These are phyloP conservation scores for Starmerella vaccinii DNA, from an alignment of 805 yeast species.

Conservation along the genomic window DNA sequence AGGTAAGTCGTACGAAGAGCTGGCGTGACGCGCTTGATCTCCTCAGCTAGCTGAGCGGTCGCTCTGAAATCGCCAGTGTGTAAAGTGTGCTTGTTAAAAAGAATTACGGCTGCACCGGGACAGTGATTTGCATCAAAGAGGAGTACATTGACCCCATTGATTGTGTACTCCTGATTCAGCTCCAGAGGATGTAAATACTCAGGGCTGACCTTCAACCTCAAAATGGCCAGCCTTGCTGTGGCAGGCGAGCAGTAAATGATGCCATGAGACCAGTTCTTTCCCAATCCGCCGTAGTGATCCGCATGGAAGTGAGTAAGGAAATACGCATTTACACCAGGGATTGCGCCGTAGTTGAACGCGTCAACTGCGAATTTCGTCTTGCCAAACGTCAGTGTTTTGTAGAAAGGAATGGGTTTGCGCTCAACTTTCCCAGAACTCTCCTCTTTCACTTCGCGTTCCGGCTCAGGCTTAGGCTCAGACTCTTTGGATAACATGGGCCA, in stretches of 20 bases:
- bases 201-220: constrained; percentile 46
- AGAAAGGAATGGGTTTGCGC: constrained; percentile 25
- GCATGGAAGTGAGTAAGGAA: constrained; percentile 66
- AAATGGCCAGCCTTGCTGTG: constrained; percentile 49
- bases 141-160: constrained; percentile 43
- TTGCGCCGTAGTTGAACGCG: constrained; percentile 32
- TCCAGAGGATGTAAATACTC: constrained; percentile 38
- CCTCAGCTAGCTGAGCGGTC: constrained; percentile 39
- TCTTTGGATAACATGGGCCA: neutral
- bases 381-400: constrained; percentile 29
- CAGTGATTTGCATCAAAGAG: constrained; percentile 87
- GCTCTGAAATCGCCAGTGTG: constrained; percentile 96
- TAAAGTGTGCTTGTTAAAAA: constrained; percentile 47
- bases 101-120: constrained; percentile 83
- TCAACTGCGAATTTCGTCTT: constrained; percentile 31
- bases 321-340: constrained; percentile 28
- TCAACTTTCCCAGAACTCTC: neutral
- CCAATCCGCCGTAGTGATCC: constrained; percentile 85
- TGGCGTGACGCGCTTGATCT: constrained; percentile 8
- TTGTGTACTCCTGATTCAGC: constrained; percentile 30
- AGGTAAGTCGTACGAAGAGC: constrained; percentile 46
- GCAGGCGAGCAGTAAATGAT: constrained; percentile 61
- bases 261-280: constrained; percentile 66
- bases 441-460: neutral
- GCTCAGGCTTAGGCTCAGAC: no score